Base-by-base conservation (phyloP, 1,139 yeast genomes). In the Suhomyces panamericanus region DNA sequence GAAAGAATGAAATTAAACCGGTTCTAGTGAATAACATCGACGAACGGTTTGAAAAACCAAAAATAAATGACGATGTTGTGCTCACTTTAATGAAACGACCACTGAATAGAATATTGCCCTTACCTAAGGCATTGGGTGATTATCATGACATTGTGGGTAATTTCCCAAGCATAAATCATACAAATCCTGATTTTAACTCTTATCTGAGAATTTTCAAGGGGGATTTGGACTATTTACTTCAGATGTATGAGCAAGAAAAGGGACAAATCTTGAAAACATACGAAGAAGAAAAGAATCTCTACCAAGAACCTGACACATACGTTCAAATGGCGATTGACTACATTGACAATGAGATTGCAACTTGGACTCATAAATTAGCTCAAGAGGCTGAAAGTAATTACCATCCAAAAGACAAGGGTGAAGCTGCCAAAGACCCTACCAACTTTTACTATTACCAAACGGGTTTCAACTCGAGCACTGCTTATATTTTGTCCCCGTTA, bases 61-160 rank as follows among this genome's bases (percentile, higher is more conserved):
- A 71, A 39, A 69, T 78, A 4, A 83, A 83, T 7, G 77, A 80
- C 33, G 85, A 82, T 28, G 79, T 75, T 1, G 78, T 78, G 0
- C 64, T 93, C 54, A 78, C 83, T 15, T 71, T 93, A 48, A 87
- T 93, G 91, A 73, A 79, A 33, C 75, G 95, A 48, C 85, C 85
- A 0, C 73, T 74, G 39, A 80, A 79, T 17, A 76, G 79, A 28
- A 64, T 83, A 13, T 63, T 86, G 38, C 81, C 96, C 0, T 71
- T 87, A 30, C 96, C 96, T 0, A 67, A 74, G 32, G 41, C 39
- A 8, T 16, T 75, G 52, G 57, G 58, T 29, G 57, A 56, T 39
- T 68, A 68, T 35, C 63, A 57, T 39, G 58, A 60, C 13, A 49
- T 55, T 8, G 50, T 58, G 14, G 66, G 58, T n/a, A 55, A 60